phyloP scores from a whole-genome alignment of 208 protist species.

The Wallacemonas rigidus region DNA sequence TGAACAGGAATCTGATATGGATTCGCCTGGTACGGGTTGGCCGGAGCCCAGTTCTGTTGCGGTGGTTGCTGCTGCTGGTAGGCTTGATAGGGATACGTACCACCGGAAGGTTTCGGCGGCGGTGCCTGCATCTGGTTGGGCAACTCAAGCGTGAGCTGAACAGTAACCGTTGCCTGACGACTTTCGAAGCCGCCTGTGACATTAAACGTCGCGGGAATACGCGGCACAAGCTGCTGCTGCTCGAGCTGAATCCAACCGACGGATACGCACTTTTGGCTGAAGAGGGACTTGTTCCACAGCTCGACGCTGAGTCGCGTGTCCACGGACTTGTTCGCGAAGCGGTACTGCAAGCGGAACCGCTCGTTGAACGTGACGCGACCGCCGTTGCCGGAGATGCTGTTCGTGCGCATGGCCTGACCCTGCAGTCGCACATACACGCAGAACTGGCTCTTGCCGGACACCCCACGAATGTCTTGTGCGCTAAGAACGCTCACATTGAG shows the following conservation, averaged over 20 bases:
- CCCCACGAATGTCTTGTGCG: conserved; percentile 30
- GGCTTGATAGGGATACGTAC: conserved; percentile 10
- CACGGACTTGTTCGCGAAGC: conserved; percentile 5
- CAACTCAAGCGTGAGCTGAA: conserved; percentile 21
- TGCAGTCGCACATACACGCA: conserved; percentile 58
- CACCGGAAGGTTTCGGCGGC: conserved; percentile 5
- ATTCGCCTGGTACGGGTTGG: conserved; percentile 3
- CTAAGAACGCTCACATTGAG: conserved; percentile 45
- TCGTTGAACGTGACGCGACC: conserved; percentile 37
- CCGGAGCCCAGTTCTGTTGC: conserved; percentile 3
- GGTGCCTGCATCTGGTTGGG: neutral
- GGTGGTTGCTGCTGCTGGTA: conserved; percentile 19
- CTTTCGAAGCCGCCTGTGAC: conserved; percentile 48
- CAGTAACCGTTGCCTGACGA: conserved; percentile 30
- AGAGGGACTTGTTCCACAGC: conserved; percentile 49
- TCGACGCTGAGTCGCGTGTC: conserved; percentile 55
- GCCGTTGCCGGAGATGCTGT: conserved; percentile 15
- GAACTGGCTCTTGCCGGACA: conserved; percentile 38
- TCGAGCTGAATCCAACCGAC: conserved; percentile 48
- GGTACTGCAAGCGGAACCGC: conserved; percentile 54
- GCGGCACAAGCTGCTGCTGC: conserved; percentile 31
- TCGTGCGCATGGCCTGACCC: conserved; percentile 58
- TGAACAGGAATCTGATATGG: conserved; percentile 7
- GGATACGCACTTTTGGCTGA: conserved; percentile 50
- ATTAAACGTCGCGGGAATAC: conserved; percentile 30